These are phyloP conservation scores for Trichoderma citrinoviride DNA, from an alignment of 2,329 filamentous ascomycete species.

Conservation along the genomic window DNA sequence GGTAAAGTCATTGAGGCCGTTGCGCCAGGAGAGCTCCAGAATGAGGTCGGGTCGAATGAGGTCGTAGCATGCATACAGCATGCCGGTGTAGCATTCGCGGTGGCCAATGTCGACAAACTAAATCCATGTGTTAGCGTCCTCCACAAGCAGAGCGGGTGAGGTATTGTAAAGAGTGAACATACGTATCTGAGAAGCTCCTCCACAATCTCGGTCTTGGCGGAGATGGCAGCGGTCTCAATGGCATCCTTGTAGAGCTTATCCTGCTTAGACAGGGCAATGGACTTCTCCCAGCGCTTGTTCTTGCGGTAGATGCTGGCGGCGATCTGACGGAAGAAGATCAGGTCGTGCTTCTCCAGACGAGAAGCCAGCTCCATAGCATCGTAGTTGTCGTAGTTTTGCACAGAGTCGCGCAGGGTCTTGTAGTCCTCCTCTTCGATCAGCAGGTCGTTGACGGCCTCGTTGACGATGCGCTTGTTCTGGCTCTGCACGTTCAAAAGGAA, in stretches of 20 bases:
- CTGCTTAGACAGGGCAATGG: conserved; percentile 94
- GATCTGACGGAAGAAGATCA: conserved; percentile 99
- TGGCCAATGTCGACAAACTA: conserved; percentile 99
- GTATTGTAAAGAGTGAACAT: conserved; percentile 51
- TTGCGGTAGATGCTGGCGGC: conserved; percentile 98
- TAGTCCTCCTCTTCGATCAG: conserved; percentile 99
- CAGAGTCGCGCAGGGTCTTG: conserved; percentile 96
- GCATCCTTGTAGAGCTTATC: conserved; percentile 99
- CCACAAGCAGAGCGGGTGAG: background rate
- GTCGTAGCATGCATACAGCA: conserved; percentile 98
- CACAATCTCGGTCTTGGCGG: conserved; percentile 84
- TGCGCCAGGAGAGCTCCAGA: conserved; percentile 94
- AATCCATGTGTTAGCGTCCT: conserved; percentile 33
- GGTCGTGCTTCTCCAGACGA: conserved; percentile 92
- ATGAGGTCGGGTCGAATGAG: conserved; percentile 90
- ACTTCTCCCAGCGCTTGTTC: conserved; percentile 99
- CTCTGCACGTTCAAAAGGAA: conserved; percentile 95
- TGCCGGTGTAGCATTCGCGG: conserved; percentile 98
- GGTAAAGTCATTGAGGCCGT: conserved; percentile 91
- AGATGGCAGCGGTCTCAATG: conserved; percentile 94
- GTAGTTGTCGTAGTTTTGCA: conserved; percentile 99
- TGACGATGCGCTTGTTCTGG: conserved; percentile 98
- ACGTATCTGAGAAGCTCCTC: conserved; percentile 96
- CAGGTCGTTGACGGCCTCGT: conserved; percentile 96
- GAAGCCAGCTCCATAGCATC: conserved; percentile 89